phyloP scores from a whole-genome alignment of 306 rosid species.

The Benincasa hispida region DNA sequence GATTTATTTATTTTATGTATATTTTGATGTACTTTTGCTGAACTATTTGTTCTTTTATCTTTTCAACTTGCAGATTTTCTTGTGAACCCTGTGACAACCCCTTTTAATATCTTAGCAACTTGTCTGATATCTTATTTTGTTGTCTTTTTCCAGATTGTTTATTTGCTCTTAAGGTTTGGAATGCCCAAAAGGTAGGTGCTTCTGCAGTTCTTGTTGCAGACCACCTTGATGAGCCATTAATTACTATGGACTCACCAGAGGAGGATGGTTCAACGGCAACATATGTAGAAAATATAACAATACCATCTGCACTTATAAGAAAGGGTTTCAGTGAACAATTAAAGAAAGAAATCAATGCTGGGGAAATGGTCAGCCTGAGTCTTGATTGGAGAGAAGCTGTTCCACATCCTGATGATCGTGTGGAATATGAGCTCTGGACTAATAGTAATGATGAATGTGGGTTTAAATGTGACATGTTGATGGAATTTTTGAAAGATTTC shows the following conservation, averaged over 20 bases:
- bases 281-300: slow-evolving; percentile 84
- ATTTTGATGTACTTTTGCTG: not conserved
- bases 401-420: slow-evolving; percentile 98
- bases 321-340: slow-evolving; percentile 64
- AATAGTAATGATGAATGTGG: slow-evolving; percentile 99
- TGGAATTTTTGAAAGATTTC: slow-evolving; percentile 86
- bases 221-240: slow-evolving; percentile 61
- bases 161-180: slow-evolving; percentile 98
- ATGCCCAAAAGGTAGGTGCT: slow-evolving; percentile 98
- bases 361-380: slow-evolving; percentile 84
- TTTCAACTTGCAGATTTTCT: not conserved
- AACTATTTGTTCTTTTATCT: not conserved
- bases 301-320: slow-evolving; percentile 91
- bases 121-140: not conserved
- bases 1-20: not conserved
- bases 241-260: slow-evolving; percentile 94
- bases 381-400: slow-evolving; percentile 99
- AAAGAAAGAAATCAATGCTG: slow-evolving; percentile 51
- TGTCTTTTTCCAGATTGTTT: slow-evolving; percentile 67
- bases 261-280: slow-evolving; percentile 70
- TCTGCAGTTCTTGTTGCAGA: slow-evolving; percentile 98
- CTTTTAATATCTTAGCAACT: not conserved
- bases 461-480: slow-evolving; percentile 88
- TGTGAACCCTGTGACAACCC: not conserved
- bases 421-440: slow-evolving; percentile 95